A percentile compares a stretch with the other conserved stretches of the same genome.
These are phyloP conservation scores for Hyaloscypha finlandica DNA, from an alignment of 495 filamentous ascomycete genomes.

Conservation along the genomic window DNA sequence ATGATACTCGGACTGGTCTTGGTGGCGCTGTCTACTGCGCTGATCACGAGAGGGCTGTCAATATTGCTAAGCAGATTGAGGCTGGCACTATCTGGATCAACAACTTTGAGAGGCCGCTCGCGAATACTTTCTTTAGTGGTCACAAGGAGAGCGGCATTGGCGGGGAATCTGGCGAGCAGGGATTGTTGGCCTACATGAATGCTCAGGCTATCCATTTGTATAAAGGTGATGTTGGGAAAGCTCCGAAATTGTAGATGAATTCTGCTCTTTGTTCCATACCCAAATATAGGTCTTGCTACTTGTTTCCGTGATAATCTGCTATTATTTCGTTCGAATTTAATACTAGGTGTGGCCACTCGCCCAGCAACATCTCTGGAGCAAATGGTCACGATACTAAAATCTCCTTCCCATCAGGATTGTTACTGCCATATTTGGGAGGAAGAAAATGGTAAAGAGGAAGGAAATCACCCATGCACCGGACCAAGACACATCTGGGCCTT, in stretches of 20 bases:
- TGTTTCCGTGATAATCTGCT: neutral
- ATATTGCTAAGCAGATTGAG: conserved; percentile 44
- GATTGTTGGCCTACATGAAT: conserved; percentile 19
- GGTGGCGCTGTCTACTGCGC: conserved; percentile 51
- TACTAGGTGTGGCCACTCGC: too few relatives aligned
- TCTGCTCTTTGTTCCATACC: neutral
- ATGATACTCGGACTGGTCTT: conserved; percentile 49
- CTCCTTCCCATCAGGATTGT: too few relatives aligned
- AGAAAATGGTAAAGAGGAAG: too few relatives aligned
- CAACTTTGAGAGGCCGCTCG: conserved; percentile 13
- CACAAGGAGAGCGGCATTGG: conserved; percentile 30
- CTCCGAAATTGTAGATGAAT: neutral
- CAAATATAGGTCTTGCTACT: neutral
- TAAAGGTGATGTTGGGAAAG: conserved; percentile 21
- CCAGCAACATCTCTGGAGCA: too few relatives aligned
- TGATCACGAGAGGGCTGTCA: conserved; percentile 44
- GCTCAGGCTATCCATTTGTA: conserved; percentile 24
- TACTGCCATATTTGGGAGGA: too few relatives aligned
- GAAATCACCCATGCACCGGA: too few relatives aligned
- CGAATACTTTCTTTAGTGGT: conserved; percentile 18
- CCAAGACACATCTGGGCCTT: too few relatives aligned
- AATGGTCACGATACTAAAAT: too few relatives aligned
- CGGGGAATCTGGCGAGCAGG: conserved; percentile 19
- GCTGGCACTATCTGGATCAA: conserved; percentile 44
- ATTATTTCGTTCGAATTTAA: too few relatives aligned